Evolutionary conservation across 2,329 filamentous ascomycete genomes (phyloP), one percentile per base, ranked within the genome.

Genomic region (Penicillium sumatraense): DNA sequence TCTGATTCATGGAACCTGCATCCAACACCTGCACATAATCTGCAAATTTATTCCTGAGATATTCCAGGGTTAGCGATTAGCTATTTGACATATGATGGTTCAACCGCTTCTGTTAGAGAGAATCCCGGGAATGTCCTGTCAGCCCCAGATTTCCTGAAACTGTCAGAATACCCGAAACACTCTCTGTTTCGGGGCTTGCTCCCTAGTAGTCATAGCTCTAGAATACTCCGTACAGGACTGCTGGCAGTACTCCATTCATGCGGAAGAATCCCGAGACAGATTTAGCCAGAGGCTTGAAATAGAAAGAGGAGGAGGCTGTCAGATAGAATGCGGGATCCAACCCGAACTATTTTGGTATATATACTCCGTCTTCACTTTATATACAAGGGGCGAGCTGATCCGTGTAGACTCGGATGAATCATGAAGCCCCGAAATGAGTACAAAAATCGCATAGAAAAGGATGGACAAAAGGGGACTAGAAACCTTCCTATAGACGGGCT

Each of bases 1-100:
- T 57, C 26, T 62, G 59, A 63, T 63, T 63, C 57, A 63, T 56
- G 61, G 61, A 63, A 55, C 27, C 38, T 33, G 24, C 31, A 36
- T 36, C 50, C 10, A 5, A 23, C 3, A 45, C 44, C 26, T 51
- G 44, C 41, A 27, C 31, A 20, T 42, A 18, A 16, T 29, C 23
- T 27, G 48, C 41, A 44, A 3, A 41, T 11, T 47, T 35, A 26
- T 46, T 42, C 16, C 42, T 35, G 11, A 44, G 29, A 13, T 20
- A 13, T n/a, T 13, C n/a, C n/a, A 9, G n/a, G 21, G 20, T 18
- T 9, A 8, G 33, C 14, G 14, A 8, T 13, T 36, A n/a, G 14
- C 16, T n/a, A n/a, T n/a, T n/a, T n/a, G n/a, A n/a, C n/a, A 36
- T 36, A n/a, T 36, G 14, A 36, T 16, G n/a, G 5, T 36, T 16